Percentiles rank a stretch among this genome's conserved stretches.
phyloP scores from a whole-genome alignment of 306 rosid species.

The Glycine tomentella region DNA sequence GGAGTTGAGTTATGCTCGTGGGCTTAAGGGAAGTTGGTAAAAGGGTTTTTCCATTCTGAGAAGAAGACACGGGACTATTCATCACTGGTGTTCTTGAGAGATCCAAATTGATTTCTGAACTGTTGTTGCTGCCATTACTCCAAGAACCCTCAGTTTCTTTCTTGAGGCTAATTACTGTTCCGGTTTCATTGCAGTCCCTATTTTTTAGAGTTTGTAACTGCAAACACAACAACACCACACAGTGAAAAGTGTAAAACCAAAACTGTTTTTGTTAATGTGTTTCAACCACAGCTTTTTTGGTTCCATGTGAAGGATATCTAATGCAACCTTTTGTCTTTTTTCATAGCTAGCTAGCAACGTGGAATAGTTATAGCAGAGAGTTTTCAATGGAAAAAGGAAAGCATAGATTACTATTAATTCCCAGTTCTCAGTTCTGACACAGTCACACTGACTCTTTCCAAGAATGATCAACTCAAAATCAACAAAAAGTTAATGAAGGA shows the following conservation, averaged over 20 bases:
- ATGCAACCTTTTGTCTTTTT: constrained; percentile 47
- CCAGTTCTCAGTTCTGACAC: constrained; percentile 55
- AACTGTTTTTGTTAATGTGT: constrained; percentile 20
- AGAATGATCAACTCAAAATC: constrained; percentile 53
- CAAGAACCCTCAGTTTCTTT: constrained; percentile 77
- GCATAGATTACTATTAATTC: constrained; percentile 43
- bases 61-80: constrained; percentile 61
- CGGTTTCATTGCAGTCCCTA: constrained; percentile 55
- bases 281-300: constrained; percentile 29
- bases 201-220: constrained; percentile 69
- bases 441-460: constrained; percentile 56
- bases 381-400: constrained; percentile 30
- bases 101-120: constrained; percentile 76
- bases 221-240: constrained; percentile 35
- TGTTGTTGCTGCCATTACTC: constrained; percentile 90
- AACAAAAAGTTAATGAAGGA: constrained; percentile 47
- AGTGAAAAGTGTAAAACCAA: constrained; percentile 22
- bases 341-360: constrained; percentile 32
- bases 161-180: constrained; percentile 46
- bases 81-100: constrained; percentile 72
- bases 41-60: constrained; percentile 56
- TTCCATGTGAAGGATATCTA: constrained; percentile 43
- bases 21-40: constrained; percentile 61
- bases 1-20: constrained; percentile 74
- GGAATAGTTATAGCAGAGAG: constrained; percentile 39